Conservation (phyloP, 1,139 yeast genomes). For the Ogataea hybrid region DNA sequence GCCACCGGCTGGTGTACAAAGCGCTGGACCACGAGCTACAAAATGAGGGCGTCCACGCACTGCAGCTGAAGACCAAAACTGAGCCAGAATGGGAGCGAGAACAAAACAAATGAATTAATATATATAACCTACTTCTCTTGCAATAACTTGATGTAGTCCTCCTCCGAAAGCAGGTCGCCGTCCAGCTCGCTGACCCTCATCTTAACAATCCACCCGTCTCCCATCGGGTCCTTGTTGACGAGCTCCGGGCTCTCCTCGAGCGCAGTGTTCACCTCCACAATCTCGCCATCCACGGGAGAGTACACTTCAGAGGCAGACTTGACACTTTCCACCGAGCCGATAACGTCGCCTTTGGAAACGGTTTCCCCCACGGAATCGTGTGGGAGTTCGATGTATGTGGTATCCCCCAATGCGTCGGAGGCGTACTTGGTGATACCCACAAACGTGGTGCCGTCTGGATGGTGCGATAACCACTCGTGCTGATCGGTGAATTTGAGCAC, state of each 20-base stretch:
- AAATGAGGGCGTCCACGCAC: slow-evolving; percentile 78
- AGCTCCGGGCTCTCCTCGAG: slow-evolving; percentile 73
- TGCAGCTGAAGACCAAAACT: slow-evolving; percentile 84
- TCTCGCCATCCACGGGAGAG: slow-evolving; percentile 79
- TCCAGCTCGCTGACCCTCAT: slow-evolving; percentile 48
- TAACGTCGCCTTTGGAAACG: slow-evolving; percentile 72
- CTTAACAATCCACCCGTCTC: slow-evolving; percentile 91
- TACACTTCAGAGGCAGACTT: slow-evolving; percentile 93
- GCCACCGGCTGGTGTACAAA: slow-evolving; percentile 77
- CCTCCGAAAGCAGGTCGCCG: slow-evolving; percentile 42
- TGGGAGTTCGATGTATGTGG: slow-evolving; percentile 90
- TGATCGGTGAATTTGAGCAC: slow-evolving; percentile 74
- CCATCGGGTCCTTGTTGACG: slow-evolving; percentile 87
- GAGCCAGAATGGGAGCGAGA: slow-evolving; percentile 50
- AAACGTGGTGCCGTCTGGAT: slow-evolving; percentile 77
- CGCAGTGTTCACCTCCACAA: slow-evolving; percentile 65
- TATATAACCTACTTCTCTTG: slow-evolving; percentile 36
- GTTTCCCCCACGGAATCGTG: slow-evolving; percentile 31
- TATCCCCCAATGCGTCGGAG: slow-evolving; percentile 97
- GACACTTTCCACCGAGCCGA: slow-evolving; percentile 94
- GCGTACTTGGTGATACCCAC: slow-evolving; percentile 95
- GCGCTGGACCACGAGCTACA: slow-evolving; percentile 71
- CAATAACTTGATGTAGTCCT: slow-evolving; percentile 65
- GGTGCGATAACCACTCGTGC: slow-evolving; percentile 95
- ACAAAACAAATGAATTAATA: slow-evolving; percentile 5